Percentiles rank a stretch among this genome's conserved stretches.
These are phyloP conservation scores for Wickerhamiella vanderwaltii DNA, from an alignment of 805 yeast species.

Conservation along the genomic window DNA sequence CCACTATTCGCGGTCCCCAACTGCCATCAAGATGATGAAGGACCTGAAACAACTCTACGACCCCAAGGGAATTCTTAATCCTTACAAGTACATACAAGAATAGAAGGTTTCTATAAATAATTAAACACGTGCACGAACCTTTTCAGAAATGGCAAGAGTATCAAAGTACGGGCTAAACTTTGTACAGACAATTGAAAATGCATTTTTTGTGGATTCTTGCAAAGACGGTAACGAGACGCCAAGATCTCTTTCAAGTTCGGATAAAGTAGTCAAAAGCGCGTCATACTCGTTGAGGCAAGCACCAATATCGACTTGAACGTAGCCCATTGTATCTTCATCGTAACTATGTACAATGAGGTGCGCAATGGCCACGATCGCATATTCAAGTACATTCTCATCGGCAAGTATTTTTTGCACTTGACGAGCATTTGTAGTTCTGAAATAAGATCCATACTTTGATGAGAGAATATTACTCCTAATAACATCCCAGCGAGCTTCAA, in stretches of 20 bases:
- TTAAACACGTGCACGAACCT: neutral
- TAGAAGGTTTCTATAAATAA: neutral
- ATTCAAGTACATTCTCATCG: constrained; percentile 21
- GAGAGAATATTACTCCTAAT: neutral
- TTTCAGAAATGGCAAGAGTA: constrained; percentile 19
- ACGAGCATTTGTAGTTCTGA: constrained; percentile 27
- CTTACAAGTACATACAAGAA: constrained; percentile 63
- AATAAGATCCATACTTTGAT: constrained; percentile 24
- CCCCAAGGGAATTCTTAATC: constrained; percentile 86
- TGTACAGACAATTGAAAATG: constrained; percentile 22
- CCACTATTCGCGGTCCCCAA: constrained; percentile 65
- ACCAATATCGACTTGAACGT: constrained; percentile 32
- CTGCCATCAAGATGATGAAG: constrained; percentile 63
- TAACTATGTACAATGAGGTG: constrained; percentile 26
- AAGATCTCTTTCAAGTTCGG: constrained; percentile 17
- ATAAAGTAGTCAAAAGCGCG: constrained; percentile 20
- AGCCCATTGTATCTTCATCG: constrained; percentile 31
- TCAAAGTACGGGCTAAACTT: constrained; percentile 25
- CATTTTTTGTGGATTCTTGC: constrained; percentile 15
- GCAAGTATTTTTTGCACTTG: constrained; percentile 21
- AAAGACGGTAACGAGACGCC: constrained; percentile 12
- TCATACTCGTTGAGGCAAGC: constrained; percentile 23
- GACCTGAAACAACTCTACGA: constrained; percentile 71
- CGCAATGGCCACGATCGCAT: constrained; percentile 26
- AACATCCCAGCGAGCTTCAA: neutral